Evolutionary conservation across 108 stramenopile genomes (phyloP).

Genomic region (Skeletonema potamos): DNA sequence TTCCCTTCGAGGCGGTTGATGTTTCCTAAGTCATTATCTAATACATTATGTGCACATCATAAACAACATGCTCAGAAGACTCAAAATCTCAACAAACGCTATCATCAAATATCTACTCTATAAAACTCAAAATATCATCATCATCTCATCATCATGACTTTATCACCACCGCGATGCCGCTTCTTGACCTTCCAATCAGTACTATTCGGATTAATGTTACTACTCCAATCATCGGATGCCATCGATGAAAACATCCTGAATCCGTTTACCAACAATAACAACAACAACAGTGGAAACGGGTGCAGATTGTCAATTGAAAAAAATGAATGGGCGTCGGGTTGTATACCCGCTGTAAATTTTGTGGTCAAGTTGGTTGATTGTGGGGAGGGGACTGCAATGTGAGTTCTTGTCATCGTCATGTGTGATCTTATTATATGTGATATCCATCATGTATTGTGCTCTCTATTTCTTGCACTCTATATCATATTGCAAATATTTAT

Average conservation of each 20-base stretch:
- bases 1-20: too few species aligned
- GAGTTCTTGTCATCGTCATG: neutral
- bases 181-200: neutral
- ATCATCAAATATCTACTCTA: too few species aligned
- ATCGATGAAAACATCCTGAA: neutral
- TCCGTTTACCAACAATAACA: neutral
- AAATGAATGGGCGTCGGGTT: conserved; percentile 48
- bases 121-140: too few species aligned
- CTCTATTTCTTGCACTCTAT: too few species aligned
- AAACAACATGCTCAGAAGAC: too few species aligned
- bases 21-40: too few species aligned
- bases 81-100: too few species aligned
- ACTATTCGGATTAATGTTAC: neutral
- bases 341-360: conserved; percentile 42
- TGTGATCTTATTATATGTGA: too few species aligned
- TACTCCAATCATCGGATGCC: neutral
- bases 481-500: neutral
- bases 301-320: conserved; percentile 37
- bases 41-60: too few species aligned
- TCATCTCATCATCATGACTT: neutral
- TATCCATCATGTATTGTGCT: too few species aligned
- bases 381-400: conserved; percentile 44
- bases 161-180: neutral
- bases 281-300: conserved; percentile 9
- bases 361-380: conserved; percentile 47